Evolutionary conservation across 768 basidiomycete genomes (phyloP), one percentile per base, ranked within the genome.

Genomic region (Exsudoporus frostii): DNA sequence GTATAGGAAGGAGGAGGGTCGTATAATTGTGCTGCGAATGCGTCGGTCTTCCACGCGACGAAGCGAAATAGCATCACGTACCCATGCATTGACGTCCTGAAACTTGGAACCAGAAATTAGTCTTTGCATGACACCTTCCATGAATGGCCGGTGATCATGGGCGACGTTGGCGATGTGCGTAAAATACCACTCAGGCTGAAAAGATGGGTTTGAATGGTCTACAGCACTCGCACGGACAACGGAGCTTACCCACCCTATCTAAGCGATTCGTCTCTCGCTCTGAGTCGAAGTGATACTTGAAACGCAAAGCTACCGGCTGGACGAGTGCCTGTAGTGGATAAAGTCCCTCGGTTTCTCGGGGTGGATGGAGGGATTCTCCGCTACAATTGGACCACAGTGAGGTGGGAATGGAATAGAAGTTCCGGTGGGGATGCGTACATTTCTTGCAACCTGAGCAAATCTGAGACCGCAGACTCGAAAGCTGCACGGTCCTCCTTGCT

Each of bases 131-230:
- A 87, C 75, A 9, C 71, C 72, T 45, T 89, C 84, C 79, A 97
- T 84, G 69, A 98, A 95, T 2, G 77, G 69, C 24, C 82, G 78
- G 55, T 98, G 94, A 51, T 96, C 90, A 60, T 93, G 91, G 13
- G 83, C 79, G 53, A 88, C 81, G 65, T 98, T 95, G 44, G 91
- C 77, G 22, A 98, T 76, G 67, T 98, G 91, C 3, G 92, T 87
- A 66, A 98, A 90, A 63, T 92, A 98, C 92, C 95, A 98, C 69
- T 98, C 97, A 1, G 97, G 96, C 92, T 96, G 63, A 22, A 44
- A 24, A 45, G 49, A 57, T 25, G 37, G 22, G 15, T 22, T 15
- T 46, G n/a, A 51, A 20, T 43, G 7, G 32, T 47, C 29, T 32
- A 49, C 5, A 37, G 7, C 7, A 24, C 36, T 45, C 39, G 20